These are phyloP conservation scores for Irpex sp. DNA, from an alignment of 1,284 basidiomycete genomes.

Conservation along the genomic window DNA sequence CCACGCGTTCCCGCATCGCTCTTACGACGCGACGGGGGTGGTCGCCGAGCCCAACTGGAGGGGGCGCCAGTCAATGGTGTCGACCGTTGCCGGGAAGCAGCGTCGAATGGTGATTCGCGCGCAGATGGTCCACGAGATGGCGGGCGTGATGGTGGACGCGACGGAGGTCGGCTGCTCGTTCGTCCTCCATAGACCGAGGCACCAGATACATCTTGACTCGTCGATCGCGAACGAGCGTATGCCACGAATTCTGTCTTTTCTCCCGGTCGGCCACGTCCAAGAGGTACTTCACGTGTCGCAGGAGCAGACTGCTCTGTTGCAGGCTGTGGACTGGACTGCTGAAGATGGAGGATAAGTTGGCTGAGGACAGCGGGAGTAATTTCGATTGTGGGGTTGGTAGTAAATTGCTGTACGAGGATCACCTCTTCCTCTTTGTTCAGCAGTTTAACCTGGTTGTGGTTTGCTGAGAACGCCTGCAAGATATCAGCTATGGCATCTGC, in stretches of 20 bases:
- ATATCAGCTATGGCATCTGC: constrained; percentile 66
- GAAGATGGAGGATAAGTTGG: constrained; percentile 62
- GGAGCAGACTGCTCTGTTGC: constrained; percentile 29
- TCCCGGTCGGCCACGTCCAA: constrained; percentile 26
- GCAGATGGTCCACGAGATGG: constrained; percentile 29
- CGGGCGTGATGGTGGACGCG: constrained; percentile 40
- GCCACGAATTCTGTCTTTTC: constrained; percentile 28
- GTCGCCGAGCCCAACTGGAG: constrained; percentile 70
- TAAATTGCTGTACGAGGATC: constrained; percentile 52
- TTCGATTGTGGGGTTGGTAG: constrained; percentile 57
- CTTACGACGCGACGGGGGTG: constrained; percentile 57
- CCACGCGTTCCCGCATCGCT: constrained; percentile 60
- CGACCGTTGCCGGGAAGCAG: constrained; percentile 57
- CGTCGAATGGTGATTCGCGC: constrained; percentile 58
- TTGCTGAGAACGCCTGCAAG: constrained; percentile 54
- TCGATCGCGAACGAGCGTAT: constrained; percentile 43
- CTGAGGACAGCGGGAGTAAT: constrained; percentile 67
- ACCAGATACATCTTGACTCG: constrained; percentile 50
- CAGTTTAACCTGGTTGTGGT: constrained; percentile 55
- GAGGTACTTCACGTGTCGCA: constrained; percentile 15
- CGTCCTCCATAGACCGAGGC: constrained; percentile 31
- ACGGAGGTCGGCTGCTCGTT: constrained; percentile 23
- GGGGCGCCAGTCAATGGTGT: constrained; percentile 59
- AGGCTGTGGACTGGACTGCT: constrained; percentile 38
- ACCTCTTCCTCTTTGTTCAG: constrained; percentile 55